Conservation (phyloP, 176 grass and related monocot species). For the Paspalum notatum region DNA sequence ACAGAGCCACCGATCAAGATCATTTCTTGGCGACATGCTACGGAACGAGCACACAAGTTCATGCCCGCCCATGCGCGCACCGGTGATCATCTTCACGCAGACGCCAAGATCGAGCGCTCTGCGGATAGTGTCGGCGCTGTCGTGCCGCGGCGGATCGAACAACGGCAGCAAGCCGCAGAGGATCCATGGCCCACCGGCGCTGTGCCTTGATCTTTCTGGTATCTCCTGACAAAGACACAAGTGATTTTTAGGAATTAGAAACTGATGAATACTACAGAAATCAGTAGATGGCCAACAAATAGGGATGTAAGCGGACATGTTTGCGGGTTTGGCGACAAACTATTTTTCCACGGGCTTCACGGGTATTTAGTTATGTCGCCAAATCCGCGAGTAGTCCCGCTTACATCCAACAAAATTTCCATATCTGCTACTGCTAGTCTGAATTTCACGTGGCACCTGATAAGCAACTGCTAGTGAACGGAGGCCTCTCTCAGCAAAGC, state of each 20-base stretch:
- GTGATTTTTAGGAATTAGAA: too few species aligned
- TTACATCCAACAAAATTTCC: too few species aligned
- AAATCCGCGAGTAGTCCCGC: too few species aligned
- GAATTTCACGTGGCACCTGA: slow-evolving; percentile 46
- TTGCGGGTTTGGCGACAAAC: too few species aligned
- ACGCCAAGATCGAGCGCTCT: slow-evolving; percentile 82
- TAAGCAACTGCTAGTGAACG: slow-evolving; percentile 84
- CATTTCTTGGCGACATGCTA: background rate
- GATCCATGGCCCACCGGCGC: slow-evolving; percentile 72
- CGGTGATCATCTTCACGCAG: slow-evolving; percentile 90
- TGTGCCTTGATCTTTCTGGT: slow-evolving; percentile 68
- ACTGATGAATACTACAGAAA: too few species aligned
- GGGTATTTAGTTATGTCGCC: too few species aligned
- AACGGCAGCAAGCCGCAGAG: slow-evolving; percentile 81
- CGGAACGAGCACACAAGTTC: background rate
- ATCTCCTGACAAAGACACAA: slow-evolving; percentile 40
- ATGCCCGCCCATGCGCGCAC: slow-evolving; percentile 20
- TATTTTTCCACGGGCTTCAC: too few species aligned
- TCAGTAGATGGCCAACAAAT: too few species aligned
- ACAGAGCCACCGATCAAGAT: background rate
- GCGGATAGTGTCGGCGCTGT: slow-evolving; percentile 85
- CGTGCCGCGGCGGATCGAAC: slow-evolving; percentile 88
- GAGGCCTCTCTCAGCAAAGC: slow-evolving; percentile 79
- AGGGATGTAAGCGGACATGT: too few species aligned
- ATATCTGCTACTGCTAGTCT: too few species aligned